Conservation (phyloP, 1,139 yeast genomes). For the Yamadazyma triangularis region DNA sequence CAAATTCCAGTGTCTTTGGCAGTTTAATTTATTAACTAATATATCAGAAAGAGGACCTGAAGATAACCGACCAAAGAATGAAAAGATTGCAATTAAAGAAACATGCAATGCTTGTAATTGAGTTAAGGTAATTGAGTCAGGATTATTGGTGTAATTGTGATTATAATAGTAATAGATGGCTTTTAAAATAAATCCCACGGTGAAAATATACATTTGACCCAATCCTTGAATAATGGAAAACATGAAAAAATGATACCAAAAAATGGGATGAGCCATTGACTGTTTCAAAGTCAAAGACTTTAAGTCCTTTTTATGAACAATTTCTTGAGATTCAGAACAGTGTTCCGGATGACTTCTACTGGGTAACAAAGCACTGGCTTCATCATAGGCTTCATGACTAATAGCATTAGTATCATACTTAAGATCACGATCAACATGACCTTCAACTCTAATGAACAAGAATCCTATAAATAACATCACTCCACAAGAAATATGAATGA, state of each 20-base stretch:
- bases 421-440: constrained; percentile 16
- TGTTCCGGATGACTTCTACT: constrained; percentile 3
- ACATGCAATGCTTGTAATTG: constrained; percentile 67
- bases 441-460: constrained; percentile 27
- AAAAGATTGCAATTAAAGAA: constrained; percentile 61
- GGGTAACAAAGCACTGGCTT: constrained; percentile 9
- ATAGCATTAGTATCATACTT: constrained; percentile 11
- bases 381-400: constrained; percentile 5
- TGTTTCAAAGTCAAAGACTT: constrained; percentile 13
- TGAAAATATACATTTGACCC: constrained; percentile 75
- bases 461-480: constrained; percentile 24
- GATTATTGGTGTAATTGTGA: constrained; percentile 7
- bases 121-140: constrained; percentile 17
- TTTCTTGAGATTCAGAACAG: constrained; percentile 1
- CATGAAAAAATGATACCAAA: constrained; percentile 47
- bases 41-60: constrained; percentile 71
- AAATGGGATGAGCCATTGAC: constrained; percentile 25
- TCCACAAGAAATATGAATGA: constrained; percentile 22
- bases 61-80: constrained; percentile 63
- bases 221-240: constrained; percentile 65
- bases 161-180: constrained; percentile 37
- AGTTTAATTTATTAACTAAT: constrained; percentile 44
- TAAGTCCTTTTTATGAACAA: constrained; percentile 6
- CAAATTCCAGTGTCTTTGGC: constrained; percentile 68
- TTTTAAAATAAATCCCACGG: constrained; percentile 67